A percentile compares a stretch with the other conserved stretches of the same genome.
phyloP scores from a whole-genome alignment of 202 grass and related monocot genomes.

The Panicum hallii region DNA sequence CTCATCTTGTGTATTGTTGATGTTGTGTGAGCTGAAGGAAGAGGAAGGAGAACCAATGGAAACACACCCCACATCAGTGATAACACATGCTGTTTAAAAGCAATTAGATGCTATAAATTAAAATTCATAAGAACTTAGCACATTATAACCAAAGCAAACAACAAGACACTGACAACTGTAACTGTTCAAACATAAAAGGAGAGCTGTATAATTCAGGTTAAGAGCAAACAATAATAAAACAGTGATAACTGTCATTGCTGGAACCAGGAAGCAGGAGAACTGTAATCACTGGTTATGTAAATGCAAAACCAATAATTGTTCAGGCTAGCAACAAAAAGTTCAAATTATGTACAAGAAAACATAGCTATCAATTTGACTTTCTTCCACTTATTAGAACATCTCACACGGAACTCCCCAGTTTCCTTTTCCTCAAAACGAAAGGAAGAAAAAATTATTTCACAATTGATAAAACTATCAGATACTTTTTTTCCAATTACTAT shows the following conservation, averaged over 20 bases:
- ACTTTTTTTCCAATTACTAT: neutral
- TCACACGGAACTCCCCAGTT: neutral
- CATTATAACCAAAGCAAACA: neutral
- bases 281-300: constrained; percentile 9
- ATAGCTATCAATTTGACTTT: neutral
- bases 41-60: neutral
- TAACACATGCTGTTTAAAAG: neutral
- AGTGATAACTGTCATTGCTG: neutral
- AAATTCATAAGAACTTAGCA: neutral
- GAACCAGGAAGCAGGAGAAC: neutral
- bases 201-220: neutral
- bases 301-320: neutral
- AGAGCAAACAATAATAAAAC: neutral
- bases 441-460: neutral
- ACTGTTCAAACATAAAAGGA: too few relatives aligned
- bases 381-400: neutral
- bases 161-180: neutral
- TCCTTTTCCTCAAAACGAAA: neutral
- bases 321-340: neutral
- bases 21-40: constrained; percentile 6
- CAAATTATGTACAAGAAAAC: neutral
- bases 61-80: neutral
- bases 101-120: neutral
- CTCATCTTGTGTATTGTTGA: constrained; percentile 17
- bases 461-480: too few relatives aligned